Conservation (phyloP, 192 early-diverging fungal species). For the Coemansia sp. region DNA sequence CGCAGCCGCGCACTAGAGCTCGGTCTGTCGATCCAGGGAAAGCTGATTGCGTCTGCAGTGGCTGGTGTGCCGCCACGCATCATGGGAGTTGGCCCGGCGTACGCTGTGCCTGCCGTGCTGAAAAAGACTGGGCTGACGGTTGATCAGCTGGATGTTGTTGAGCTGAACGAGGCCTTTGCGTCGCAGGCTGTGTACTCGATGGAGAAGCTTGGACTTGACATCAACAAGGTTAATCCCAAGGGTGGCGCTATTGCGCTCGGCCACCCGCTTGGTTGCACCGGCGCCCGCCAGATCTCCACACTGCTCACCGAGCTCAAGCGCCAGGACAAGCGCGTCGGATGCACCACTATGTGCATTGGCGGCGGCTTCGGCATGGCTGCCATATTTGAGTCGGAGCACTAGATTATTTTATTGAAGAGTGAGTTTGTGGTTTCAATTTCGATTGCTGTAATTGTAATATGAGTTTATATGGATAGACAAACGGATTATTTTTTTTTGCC, state of each 20-base stretch:
- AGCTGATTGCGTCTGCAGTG: conserved; percentile 81
- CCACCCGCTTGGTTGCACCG: conserved; percentile 91
- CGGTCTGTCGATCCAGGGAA: conserved; percentile 80
- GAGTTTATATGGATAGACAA: no score
- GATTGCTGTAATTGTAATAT: no score
- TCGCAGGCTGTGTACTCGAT: conserved; percentile 93
- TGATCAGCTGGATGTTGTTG: conserved; percentile 82
- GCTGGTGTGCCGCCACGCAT: conserved; percentile 90
- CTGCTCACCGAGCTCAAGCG: conserved; percentile 90
- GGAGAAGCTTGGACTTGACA: conserved; percentile 81
- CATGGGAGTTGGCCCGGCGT: conserved; percentile 97
- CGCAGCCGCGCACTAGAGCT: conserved; percentile 87
- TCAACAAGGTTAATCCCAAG: conserved; percentile 95
- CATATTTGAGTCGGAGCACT: conserved; percentile 75
- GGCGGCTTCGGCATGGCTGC: conserved; percentile 90
- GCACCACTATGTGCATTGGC: conserved; percentile 91
- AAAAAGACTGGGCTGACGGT: conserved; percentile 74
- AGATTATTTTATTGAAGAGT: neutral
- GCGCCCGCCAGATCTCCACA: conserved; percentile 96
- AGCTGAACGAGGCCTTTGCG: conserved; percentile 99
- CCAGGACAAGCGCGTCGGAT: conserved; percentile 79
- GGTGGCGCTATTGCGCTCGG: conserved; percentile 98
- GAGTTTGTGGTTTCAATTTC: no score
- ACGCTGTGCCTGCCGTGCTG: conserved; percentile 87
- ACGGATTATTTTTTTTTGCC: no score